Base-by-base conservation (phyloP, 2,329 filamentous ascomycete genomes). In the Nemania diffusa region DNA sequence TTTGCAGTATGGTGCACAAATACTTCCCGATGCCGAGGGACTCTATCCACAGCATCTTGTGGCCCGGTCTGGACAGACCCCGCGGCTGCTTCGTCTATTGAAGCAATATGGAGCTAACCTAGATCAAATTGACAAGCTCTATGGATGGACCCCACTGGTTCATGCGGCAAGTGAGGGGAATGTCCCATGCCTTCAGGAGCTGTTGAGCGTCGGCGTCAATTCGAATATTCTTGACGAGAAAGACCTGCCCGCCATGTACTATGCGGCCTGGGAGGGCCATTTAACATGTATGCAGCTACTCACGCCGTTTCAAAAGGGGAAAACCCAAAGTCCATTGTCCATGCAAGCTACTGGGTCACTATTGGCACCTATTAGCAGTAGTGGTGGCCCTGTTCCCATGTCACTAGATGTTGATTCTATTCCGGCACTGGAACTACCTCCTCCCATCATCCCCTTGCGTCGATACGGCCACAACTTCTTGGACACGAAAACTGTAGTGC, bases 401-500 rank as follows among this genome's bases (percentile, higher is more conserved):
- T 86, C 88, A 11, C 84, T 92, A 68, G 94, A 97, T 74, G 88
- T 88, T 0, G 95, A 98, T 79, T 92, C 92, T 1, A 99, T 99
- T 63, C 96, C 96, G 1, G 89, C 94, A 70, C 89, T 99, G 34
- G 94, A 95, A 72, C 85, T 99, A 13, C 96, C 96, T 24, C 96
- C 96, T 22, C 96, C 96, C 0, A 98, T 99, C 71, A 97, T 99
- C 72, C 96, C 96, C 0, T 85, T 98, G 55, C 89, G 96, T 72
- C 88, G 96, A 74, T 99, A 99, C 75, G 96, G 96, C 17, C 96
- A 99, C 82, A 99, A 98, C 79, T 99, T 99, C 84, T 85, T 99
- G 40, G 96, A 99, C 76, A 97, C 93, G 32, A 99, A 98, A 82
- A 97, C 94, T 0, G 97, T 97, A 70, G 90, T 99, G 13, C 93